A percentile compares a stretch with the other conserved stretches of the same genome.
These are phyloP conservation scores for Diplotaxis tenuifolia DNA, from an alignment of 345 rosid species.

Conservation along the genomic window DNA sequence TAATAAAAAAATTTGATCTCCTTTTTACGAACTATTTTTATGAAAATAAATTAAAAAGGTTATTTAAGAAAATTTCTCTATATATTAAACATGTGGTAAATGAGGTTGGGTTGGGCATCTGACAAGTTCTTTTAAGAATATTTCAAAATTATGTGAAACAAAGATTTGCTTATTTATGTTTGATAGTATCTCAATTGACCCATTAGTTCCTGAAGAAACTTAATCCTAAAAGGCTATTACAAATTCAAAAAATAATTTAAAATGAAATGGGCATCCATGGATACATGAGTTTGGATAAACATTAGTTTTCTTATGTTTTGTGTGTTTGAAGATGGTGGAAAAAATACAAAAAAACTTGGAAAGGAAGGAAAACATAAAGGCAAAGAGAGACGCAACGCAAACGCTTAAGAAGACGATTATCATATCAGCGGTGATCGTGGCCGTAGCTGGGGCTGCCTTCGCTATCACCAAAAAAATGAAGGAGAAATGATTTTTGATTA, in stretches of 20 bases:
- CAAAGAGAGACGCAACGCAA: conserved; percentile 35
- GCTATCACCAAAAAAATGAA: conserved; percentile 49
- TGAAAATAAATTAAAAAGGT: too few relatives aligned
- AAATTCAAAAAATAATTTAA: background rate
- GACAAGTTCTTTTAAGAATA: too few relatives aligned
- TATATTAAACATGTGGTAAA: too few relatives aligned
- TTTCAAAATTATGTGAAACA: too few relatives aligned
- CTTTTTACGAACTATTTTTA: too few relatives aligned
- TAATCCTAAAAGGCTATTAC: background rate
- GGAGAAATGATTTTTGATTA: conserved; percentile 44
- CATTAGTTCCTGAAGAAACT: too few relatives aligned
- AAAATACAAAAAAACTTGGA: conserved; percentile 33
- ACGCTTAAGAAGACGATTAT: conserved; percentile 45
- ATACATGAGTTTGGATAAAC: background rate
- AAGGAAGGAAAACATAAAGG: conserved; percentile 29
- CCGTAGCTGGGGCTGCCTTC: conserved; percentile 46
- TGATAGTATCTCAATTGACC: too few relatives aligned
- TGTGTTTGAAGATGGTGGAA: background rate
- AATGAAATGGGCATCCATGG: background rate
- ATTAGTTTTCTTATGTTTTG: background rate
- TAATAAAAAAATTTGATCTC: too few relatives aligned
- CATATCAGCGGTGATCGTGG: conserved; percentile 47
- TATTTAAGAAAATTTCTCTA: too few relatives aligned
- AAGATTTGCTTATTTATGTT: too few relatives aligned
- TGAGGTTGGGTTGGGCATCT: too few relatives aligned